Percentiles rank a stretch among this genome's conserved stretches.
phyloP scores from a whole-genome alignment of 805 yeast species.

The Hanseniaspora thailandica region DNA sequence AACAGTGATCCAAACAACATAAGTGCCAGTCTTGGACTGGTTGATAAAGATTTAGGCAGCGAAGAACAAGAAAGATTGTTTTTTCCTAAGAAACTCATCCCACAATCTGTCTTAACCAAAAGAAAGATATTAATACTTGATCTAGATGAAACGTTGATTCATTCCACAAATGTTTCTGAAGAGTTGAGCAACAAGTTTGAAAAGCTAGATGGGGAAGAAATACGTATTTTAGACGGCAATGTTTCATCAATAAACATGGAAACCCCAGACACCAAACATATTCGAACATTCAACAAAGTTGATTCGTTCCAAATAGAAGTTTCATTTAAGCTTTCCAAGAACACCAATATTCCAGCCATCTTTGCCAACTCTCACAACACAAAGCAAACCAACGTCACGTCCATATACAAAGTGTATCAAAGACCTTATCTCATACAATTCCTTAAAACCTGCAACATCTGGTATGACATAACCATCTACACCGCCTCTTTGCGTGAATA shows the following conservation, averaged over 20 bases:
- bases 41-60: neutral
- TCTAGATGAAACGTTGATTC: conserved; percentile 88
- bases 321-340: conserved; percentile 7
- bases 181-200: conserved; percentile 23
- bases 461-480: conserved; percentile 84
- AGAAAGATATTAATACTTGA: conserved; percentile 73
- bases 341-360: conserved; percentile 5
- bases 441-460: conserved; percentile 59
- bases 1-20: neutral
- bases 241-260: neutral
- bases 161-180: conserved; percentile 52
- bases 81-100: conserved; percentile 35
- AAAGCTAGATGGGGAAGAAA: neutral
- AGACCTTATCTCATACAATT: conserved; percentile 86
- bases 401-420: conserved; percentile 80
- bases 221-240: conserved; percentile 20
- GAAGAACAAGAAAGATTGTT: conserved; percentile 29
- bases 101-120: conserved; percentile 29
- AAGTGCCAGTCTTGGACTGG: neutral
- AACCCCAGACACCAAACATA: neutral
- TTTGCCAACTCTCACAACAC: conserved; percentile 21
- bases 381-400: conserved; percentile 51
- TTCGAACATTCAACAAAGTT: neutral
- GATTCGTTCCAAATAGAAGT: conserved; percentile 12
- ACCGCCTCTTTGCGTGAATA: conserved; percentile 92